Base-by-base conservation (phyloP, 495 filamentous ascomycete genomes). In the Parachaetomium inaequale region DNA sequence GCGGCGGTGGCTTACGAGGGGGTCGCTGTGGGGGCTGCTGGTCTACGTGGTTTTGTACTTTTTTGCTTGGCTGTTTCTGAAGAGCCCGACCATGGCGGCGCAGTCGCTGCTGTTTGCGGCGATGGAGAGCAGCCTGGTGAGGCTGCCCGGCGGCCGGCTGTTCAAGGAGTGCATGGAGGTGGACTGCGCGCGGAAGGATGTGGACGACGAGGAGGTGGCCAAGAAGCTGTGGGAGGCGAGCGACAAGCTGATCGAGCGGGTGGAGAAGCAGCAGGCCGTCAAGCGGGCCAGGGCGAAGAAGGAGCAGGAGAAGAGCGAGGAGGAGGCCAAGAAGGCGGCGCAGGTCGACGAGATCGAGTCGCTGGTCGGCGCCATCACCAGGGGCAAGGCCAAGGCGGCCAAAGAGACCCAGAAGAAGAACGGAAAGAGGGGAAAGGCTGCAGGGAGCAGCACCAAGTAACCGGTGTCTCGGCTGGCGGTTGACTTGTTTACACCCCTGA, bases 151-250 rank as follows among this genome's bases (percentile, higher is more conserved):
- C 1, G 92, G 90, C 29, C 84, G 82, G 40, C 70, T 93, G 66
- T 77, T 98, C 64, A 96, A 96, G 77, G 94, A 99, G 73, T 97
- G 93, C 69, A 83, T 82, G 54, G 85, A 90, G 74, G 79, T 91
- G 23, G 82, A 85, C 68, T 88, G 81, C 66, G 81, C 85, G 59
- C 79, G 88, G 63, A 75, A 72, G n/a, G 90, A 95, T 67, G 79
- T 98, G n/a, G 79, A 79, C 53, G 87, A 95, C 70, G 90, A 94
- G 65, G 82, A 81, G 50, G 72, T 87, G 45, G 92, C 90, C 47
- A 92, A 91, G 79, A 81, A 85, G 71, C 78, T 98, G 47, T 98
- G 94, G 94, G 83, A 91, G 73, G 81, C 86, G 47, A 95, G 89
- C 70, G 94, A 96, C 76, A 86, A 84, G 74, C 84, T 92, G 69